Evolutionary conservation across 2,329 filamentous ascomycete genomes (phyloP).

Genomic region (Paraphoma chrysanthemicola): DNA sequence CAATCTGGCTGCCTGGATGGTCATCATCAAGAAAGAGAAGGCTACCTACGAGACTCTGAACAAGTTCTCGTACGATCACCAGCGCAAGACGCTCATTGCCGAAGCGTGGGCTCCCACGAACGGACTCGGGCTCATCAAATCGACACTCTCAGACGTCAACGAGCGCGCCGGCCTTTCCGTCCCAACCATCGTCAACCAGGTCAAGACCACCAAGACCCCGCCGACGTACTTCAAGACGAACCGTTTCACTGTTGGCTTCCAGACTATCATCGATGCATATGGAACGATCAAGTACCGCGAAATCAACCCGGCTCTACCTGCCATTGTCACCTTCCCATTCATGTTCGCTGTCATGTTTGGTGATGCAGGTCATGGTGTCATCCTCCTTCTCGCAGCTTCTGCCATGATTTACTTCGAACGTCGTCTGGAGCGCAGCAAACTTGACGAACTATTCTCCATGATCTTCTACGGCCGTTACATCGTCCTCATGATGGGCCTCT

Average conservation of each 20-base stretch:
- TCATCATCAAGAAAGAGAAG: constrained; percentile 98
- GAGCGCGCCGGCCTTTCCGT: constrained; percentile 95
- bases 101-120: constrained; percentile 98
- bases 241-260: constrained; percentile 97
- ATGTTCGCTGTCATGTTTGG: constrained; percentile 99
- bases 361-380: constrained; percentile 90
- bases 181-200: constrained; percentile 97
- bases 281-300: constrained; percentile 97
- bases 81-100: constrained; percentile 93
- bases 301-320: constrained; percentile 93
- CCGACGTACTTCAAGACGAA: constrained; percentile 98
- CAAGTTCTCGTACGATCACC: constrained; percentile 94
- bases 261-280: constrained; percentile 98
- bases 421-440: constrained; percentile 80
- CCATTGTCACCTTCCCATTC: constrained; percentile 98
- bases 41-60: constrained; percentile 95
- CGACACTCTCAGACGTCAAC: constrained; percentile 94
- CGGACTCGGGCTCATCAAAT: constrained; percentile 85
- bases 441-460: constrained; percentile 97
- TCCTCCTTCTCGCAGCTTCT: constrained; percentile 82
- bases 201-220: constrained; percentile 94
- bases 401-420: constrained; percentile 99
- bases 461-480: constrained; percentile 99
- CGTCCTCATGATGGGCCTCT: constrained; percentile 96
- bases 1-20: constrained; percentile 94